Percentiles rank a stretch among this genome's conserved stretches.
Evolutionary conservation across 2,329 filamentous ascomycete species (phyloP).

Genomic region (Taxawa tesnikishii): DNA sequence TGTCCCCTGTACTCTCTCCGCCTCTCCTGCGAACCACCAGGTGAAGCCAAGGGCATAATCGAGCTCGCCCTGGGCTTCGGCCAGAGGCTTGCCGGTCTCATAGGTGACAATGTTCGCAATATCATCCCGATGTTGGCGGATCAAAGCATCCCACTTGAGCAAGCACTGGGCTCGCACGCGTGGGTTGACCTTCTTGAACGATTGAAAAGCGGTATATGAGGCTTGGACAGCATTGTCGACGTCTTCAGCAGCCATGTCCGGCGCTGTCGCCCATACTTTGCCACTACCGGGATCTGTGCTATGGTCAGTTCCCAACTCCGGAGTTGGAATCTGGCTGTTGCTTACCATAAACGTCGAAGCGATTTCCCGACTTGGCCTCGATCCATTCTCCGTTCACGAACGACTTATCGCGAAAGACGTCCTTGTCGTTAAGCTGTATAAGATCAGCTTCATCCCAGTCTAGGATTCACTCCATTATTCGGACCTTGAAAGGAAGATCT

Average conservation of each 20-base stretch:
- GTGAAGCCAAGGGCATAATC: constrained; percentile 38
- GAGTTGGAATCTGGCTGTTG: too few species aligned
- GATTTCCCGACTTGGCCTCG: constrained; percentile 42
- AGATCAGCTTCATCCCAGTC: neutral
- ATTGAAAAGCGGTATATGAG: constrained; percentile 48
- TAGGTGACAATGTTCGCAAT: constrained; percentile 48
- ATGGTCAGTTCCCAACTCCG: too few species aligned
- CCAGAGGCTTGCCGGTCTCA: constrained; percentile 38
- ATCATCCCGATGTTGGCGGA: constrained; percentile 49
- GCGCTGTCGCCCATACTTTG: constrained; percentile 35
- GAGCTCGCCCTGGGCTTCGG: constrained; percentile 35
- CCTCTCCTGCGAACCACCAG: constrained; percentile 44
- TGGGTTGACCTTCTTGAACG: constrained; percentile 48
- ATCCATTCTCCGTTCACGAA: constrained; percentile 44
- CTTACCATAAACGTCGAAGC: constrained; percentile 43
- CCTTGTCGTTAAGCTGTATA: constrained; percentile 41
- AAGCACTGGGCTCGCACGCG: constrained; percentile 49
- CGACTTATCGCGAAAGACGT: constrained; percentile 41
- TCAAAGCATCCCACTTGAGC: constrained; percentile 53
- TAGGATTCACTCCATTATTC: neutral
- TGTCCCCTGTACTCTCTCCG: constrained; percentile 48
- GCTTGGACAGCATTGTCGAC: constrained; percentile 48
- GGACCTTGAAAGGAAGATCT: constrained; percentile 32
- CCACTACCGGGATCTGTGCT: constrained; percentile 37
- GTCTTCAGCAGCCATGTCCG: constrained; percentile 41